Conservation (phyloP, 495 filamentous ascomycete genomes). For the Cudoniella acicularis region DNA sequence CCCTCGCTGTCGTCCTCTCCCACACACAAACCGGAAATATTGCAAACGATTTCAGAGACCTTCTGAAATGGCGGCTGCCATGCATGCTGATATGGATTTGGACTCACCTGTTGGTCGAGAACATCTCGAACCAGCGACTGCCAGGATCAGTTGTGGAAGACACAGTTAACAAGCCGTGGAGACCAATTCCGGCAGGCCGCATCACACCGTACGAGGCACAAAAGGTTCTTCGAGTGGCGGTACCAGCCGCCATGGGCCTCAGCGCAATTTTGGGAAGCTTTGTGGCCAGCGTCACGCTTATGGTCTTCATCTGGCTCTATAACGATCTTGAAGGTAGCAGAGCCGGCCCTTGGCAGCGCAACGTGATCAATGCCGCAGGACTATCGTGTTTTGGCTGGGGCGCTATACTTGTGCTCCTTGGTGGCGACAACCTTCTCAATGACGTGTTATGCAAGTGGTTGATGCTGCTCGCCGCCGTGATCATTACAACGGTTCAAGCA, state of each 20-base stretch:
- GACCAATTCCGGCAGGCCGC: constrained; percentile 42
- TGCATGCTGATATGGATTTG: constrained; percentile 27
- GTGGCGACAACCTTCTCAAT: constrained; percentile 12
- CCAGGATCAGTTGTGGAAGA: constrained; percentile 44
- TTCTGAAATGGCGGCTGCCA: constrained; percentile 20
- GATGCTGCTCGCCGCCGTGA: background rate
- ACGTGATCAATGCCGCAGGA: constrained; percentile 42
- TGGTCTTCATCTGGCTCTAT: constrained; percentile 43
- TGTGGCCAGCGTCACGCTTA: constrained; percentile 30
- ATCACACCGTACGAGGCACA: constrained; percentile 36
- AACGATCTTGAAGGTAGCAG: constrained; percentile 49
- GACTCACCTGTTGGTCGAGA: constrained; percentile 36
- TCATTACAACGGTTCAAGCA: constrained; percentile 41
- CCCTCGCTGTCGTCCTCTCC: constrained; percentile 29
- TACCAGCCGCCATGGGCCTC: constrained; percentile 33
- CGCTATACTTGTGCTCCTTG: constrained; percentile 18
- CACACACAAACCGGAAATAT: background rate
- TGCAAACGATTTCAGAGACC: background rate
- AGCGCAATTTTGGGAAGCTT: constrained; percentile 22
- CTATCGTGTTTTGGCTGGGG: constrained; percentile 33
- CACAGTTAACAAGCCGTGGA: constrained; percentile 54
- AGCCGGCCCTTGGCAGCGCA: constrained; percentile 32
- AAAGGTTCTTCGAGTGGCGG: constrained; percentile 24
- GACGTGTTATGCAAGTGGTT: constrained; percentile 37
- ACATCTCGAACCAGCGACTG: constrained; percentile 45